Evolutionary conservation across 2,329 filamentous ascomycete genomes (phyloP).

Genomic region (Didymella glomerata): DNA sequence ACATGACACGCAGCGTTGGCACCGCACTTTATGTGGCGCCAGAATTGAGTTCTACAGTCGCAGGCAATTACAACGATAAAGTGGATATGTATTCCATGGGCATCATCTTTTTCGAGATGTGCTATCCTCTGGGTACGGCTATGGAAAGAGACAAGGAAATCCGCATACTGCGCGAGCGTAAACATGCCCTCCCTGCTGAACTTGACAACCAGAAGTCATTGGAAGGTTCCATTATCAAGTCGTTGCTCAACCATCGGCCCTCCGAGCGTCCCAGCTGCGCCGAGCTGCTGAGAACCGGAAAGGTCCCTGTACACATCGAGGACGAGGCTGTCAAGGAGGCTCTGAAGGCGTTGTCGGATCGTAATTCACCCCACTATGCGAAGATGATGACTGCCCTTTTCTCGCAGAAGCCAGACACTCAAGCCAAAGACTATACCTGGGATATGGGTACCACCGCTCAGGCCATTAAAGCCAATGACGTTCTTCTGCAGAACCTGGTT

Average conservation of each 20-base stretch:
- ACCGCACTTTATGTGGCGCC: constrained; percentile 94
- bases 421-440: constrained; percentile 74
- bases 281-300: constrained; percentile 84
- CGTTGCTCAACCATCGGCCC: constrained; percentile 82
- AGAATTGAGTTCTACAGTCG: constrained; percentile 79
- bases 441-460: constrained; percentile 52
- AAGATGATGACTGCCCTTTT: constrained; percentile 91
- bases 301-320: constrained; percentile 89
- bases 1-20: constrained; percentile 74
- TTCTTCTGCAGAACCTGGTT: constrained; percentile 76
- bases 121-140: constrained; percentile 66
- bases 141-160: constrained; percentile 74
- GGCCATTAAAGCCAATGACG: constrained; percentile 57
- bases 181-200: constrained; percentile 74
- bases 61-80: constrained; percentile 86
- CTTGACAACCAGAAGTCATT: constrained; percentile 74
- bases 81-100: constrained; percentile 99
- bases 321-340: constrained; percentile 88
- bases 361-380: constrained; percentile 85
- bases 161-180: constrained; percentile 71
- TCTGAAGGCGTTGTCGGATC: constrained; percentile 80
- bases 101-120: constrained; percentile 99
- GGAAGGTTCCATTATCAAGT: constrained; percentile 80
- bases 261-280: constrained; percentile 81
- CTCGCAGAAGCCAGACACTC: constrained; percentile 72